phyloP scores from a whole-genome alignment of 768 basidiomycete genomes.

The Psilocybe sp. region DNA sequence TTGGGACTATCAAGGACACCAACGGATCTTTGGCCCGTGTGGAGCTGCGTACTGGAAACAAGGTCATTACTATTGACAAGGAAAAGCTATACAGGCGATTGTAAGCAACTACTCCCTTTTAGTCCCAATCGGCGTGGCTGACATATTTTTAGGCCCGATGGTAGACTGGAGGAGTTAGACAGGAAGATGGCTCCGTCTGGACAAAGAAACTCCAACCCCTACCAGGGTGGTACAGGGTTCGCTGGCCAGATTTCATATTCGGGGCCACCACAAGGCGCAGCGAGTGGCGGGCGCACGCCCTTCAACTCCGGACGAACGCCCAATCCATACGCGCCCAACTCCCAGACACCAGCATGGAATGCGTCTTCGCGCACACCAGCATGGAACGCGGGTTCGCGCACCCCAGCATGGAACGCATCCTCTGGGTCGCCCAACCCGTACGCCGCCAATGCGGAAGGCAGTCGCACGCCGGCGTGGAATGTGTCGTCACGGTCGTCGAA shows the following conservation, averaged over 20 bases:
- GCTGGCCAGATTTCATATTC: conserved; percentile 12
- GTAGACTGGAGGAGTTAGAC: conserved; percentile 51
- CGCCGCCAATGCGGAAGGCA: conserved; percentile 44
- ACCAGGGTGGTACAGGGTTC: conserved; percentile 23
- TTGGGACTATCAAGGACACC: conserved; percentile 92
- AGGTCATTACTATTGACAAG: conserved; percentile 84
- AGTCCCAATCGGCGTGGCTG: neutral
- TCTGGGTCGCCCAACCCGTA: conserved; percentile 73
- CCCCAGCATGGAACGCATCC: conserved; percentile 62
- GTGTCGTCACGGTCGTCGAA: conserved; percentile 67
- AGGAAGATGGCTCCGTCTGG: conserved; percentile 13
- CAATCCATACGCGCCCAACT: conserved; percentile 62
- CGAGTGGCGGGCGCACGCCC: conserved; percentile 30
- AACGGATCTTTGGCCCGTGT: conserved; percentile 86
- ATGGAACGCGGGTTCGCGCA: conserved; percentile 54
- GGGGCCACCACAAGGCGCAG: neutral
- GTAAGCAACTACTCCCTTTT: conserved; percentile 42
- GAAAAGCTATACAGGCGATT: conserved; percentile 68
- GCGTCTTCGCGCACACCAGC: conserved; percentile 65
- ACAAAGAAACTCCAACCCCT: conserved; percentile 36
- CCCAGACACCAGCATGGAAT: conserved; percentile 57
- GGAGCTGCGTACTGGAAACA: conserved; percentile 87
- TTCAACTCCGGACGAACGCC: conserved; percentile 52
- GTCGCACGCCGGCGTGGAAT: conserved; percentile 70
- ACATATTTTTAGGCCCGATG: conserved; percentile 45